phyloP scores from a whole-genome alignment of 2,329 filamentous ascomycete genomes.

The Apiospora marii region DNA sequence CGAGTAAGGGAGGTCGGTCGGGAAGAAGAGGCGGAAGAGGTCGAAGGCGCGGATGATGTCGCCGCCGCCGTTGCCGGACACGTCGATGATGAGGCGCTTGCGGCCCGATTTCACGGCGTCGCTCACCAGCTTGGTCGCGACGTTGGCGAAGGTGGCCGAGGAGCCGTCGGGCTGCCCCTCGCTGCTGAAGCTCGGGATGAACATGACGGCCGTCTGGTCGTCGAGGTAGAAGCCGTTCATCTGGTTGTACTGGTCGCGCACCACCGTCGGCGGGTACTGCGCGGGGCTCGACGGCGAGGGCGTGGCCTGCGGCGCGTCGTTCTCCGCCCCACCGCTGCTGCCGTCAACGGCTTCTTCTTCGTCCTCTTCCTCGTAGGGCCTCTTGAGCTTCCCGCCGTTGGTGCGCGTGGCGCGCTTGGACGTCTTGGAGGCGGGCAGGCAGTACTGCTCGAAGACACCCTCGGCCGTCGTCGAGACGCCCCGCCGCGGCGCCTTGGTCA shows the following conservation, averaged over 20 bases:
- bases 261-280: not conserved
- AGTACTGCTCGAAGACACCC: not conserved
- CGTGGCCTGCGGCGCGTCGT: not conserved
- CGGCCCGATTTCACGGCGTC: not conserved
- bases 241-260: not conserved
- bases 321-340: not conserved
- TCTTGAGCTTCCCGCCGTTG: too few species aligned
- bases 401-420: not conserved
- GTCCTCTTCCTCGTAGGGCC: too few species aligned
- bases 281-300: not conserved
- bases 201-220: not conserved
- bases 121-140: not conserved
- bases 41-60: not conserved
- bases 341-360: too few species aligned
- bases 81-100: not conserved
- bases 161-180: not conserved
- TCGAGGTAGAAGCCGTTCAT: not conserved
- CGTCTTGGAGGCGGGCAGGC: not conserved
- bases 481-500: not conserved
- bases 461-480: not conserved
- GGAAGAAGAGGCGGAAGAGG: slow-evolving; percentile 8
- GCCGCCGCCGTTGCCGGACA: not conserved
- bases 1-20: not conserved
- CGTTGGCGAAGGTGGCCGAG: not conserved
- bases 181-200: not conserved